Evolutionary conservation across 1,284 basidiomycete species (phyloP).

Genomic region (Ganoderma meredithae): DNA sequence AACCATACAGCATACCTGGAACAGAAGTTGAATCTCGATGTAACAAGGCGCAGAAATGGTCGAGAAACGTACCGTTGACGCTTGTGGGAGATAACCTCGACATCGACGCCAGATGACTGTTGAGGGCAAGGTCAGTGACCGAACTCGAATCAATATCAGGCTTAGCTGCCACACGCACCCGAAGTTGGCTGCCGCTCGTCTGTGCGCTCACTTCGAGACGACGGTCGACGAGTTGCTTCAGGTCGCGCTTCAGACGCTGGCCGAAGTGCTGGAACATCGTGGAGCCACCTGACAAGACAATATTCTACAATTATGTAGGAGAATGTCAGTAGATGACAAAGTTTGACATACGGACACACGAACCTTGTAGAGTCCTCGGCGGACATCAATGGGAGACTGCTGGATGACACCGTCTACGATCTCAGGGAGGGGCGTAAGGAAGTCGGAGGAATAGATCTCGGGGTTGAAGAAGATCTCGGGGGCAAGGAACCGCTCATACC

Average conservation of each 20-base stretch:
- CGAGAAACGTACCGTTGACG: constrained; percentile 78
- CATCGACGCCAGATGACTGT: constrained; percentile 94
- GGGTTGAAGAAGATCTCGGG: constrained; percentile 99
- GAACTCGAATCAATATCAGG: constrained; percentile 7
- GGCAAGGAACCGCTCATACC: constrained; percentile 98
- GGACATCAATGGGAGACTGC: constrained; percentile 94
- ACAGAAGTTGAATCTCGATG: constrained; percentile 1
- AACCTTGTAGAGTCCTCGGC: constrained; percentile 94
- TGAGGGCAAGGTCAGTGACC: constrained; percentile 11
- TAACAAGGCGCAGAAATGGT: not conserved
- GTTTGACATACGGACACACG: constrained; percentile 25
- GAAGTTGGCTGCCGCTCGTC: constrained; percentile 80
- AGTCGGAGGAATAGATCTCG: constrained; percentile 98
- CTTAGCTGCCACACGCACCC: constrained; percentile 53
- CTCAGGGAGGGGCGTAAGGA: constrained; percentile 95
- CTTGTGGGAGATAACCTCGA: constrained; percentile 98
- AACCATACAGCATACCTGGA: constrained; percentile 97
- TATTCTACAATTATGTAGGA: constrained; percentile 65
- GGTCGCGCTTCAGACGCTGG: constrained; percentile 92
- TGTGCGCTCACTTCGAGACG: constrained; percentile 83
- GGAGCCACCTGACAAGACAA: constrained; percentile 93
- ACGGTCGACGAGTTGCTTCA: constrained; percentile 94
- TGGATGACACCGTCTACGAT: constrained; percentile 98
- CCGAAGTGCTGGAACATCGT: constrained; percentile 99
- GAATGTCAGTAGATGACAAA: not conserved